Conservation (phyloP, 371 early-diverging fungal genomes). For the Apophysomyces variabilis region DNA sequence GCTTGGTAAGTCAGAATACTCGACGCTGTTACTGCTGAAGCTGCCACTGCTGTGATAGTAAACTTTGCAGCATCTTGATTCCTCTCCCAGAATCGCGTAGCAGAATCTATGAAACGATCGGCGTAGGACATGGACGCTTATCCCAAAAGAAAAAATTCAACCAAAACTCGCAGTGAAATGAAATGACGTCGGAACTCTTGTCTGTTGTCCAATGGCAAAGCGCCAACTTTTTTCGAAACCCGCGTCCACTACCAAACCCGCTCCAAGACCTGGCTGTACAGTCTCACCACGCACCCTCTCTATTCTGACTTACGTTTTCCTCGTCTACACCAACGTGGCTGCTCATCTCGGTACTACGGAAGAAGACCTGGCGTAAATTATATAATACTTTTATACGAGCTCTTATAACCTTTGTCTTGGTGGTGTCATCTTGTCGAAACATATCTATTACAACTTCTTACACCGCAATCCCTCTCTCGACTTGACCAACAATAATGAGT, state of each 20-base stretch:
- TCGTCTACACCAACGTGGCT: slow-evolving; percentile 6
- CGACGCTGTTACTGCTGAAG: slow-evolving; percentile 63
- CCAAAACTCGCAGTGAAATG: neutral
- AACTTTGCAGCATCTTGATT: slow-evolving; percentile 30
- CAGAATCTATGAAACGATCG: slow-evolving; percentile 16
- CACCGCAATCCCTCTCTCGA: slow-evolving; percentile 7
- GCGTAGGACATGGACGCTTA: slow-evolving; percentile 15
- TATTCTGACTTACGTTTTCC: neutral
- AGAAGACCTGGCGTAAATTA: neutral
- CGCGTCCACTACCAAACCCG: neutral
- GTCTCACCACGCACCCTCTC: neutral
- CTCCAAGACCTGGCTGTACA: neutral
- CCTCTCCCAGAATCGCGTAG: slow-evolving; percentile 15
- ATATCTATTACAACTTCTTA: slow-evolving; percentile 13
- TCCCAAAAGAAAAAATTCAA: neutral
- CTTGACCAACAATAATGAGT: slow-evolving; percentile 53
- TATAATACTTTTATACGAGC: slow-evolving; percentile 1
- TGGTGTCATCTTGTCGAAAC: neutral
- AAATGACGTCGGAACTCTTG: neutral
- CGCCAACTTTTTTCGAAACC: neutral
- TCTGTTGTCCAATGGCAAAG: neutral
- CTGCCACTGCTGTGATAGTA: slow-evolving; percentile 58
- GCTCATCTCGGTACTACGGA: slow-evolving; percentile 3
- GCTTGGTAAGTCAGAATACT: slow-evolving; percentile 53
- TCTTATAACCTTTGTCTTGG: neutral